Base-by-base conservation (phyloP, 768 basidiomycete genomes). In the Suillus hirtellus region DNA sequence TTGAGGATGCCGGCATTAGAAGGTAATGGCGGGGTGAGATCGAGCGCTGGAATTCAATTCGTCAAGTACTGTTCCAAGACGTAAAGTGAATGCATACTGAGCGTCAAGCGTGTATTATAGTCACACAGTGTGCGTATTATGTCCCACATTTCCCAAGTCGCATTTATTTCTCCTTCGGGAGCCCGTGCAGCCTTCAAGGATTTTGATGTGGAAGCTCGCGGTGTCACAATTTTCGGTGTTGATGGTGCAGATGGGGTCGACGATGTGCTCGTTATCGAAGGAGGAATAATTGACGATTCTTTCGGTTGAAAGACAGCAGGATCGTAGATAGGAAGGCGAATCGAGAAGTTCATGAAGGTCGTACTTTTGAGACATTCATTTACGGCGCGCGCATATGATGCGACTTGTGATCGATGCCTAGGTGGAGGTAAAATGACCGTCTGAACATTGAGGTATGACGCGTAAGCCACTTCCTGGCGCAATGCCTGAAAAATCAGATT, bases 141-240 rank as follows among this genome's bases (percentile, higher is more conserved):
- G 74, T 99, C 97, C 97, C 97, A 99, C 87, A 96, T 96, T 74
- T 99, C 97, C 96, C 97, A 99, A 0, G 92, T 93, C 7, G 81
- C 84, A 68, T 88, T 88, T 60, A 92, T 77, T 65, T 89, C 85
- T 10, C 77, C 79, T 67, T 87, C 86, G 47, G 82, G 75, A 19
- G 81, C 74, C 43, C 74, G 76, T 19, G 76, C 69, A 12, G 77
- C 70, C 43, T 68, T 72, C 55, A 66, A 62, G 15, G 59, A 61
- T 66, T 60, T 69, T 38, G 76, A 72, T 10, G 75, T 66, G 34
- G 73, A 68, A 49, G 71, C 56, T 12, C 63, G 59, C 0, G 71
- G 64, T 27, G 62, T 67, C 27, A 64, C 55, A 34, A 62, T 40
- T 52, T 55, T 67, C 10, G 72, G 72, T 10, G 69, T 65, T 52